Evolutionary conservation across 2,329 filamentous ascomycete species (phyloP).

Genomic region (Sporothrix euskadiensis): DNA sequence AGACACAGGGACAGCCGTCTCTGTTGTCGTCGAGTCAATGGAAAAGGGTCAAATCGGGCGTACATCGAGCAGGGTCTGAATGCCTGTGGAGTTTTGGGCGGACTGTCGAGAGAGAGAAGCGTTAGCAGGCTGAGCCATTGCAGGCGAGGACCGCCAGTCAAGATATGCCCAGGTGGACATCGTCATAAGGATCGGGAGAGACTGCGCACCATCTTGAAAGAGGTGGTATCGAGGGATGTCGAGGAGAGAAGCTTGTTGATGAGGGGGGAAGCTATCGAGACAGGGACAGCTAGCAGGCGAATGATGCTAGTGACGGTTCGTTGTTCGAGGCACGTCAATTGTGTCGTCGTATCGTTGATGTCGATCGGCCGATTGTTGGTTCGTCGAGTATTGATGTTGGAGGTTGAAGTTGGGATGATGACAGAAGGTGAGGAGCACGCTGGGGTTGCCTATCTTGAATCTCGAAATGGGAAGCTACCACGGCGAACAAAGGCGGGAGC

Average conservation of each 20-base stretch:
- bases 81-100: conserved; percentile 96
- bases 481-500: not conserved
- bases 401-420: not conserved
- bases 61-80: conserved; percentile 98
- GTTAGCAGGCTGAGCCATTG: not conserved
- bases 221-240: not conserved
- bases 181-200: not conserved
- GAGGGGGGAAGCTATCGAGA: not conserved
- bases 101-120: conserved; percentile 58
- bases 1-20: not conserved
- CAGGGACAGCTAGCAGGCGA: not conserved
- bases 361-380: not conserved
- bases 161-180: not conserved
- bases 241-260: not conserved
- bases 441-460: conserved; percentile 23
- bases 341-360: not conserved
- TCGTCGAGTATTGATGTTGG: not conserved
- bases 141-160: not conserved
- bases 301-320: not conserved
- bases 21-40: not conserved
- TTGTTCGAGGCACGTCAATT: not conserved
- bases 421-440: not conserved
- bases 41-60: conserved; percentile 38
- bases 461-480: conserved; percentile 13
- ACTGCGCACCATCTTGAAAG: conserved; percentile 21